Evolutionary conservation across 768 basidiomycete species (phyloP).

Genomic region (Hortiboletus campestris): DNA sequence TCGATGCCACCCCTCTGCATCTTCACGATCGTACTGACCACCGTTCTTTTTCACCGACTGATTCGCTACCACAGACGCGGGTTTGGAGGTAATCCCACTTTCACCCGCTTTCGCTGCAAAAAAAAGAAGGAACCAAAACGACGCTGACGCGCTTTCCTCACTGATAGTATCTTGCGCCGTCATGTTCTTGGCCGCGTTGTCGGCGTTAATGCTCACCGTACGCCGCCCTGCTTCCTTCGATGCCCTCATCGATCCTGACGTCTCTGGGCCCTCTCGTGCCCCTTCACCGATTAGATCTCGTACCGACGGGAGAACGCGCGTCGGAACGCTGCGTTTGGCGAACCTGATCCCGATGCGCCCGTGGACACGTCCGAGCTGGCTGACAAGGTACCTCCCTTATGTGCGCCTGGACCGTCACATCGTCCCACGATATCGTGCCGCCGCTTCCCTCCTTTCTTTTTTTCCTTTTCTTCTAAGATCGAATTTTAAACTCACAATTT

Average conservation of each 20-base stretch:
- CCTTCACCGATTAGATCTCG: conserved; percentile 43
- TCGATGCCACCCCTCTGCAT: background rate
- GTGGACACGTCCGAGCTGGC: conserved; percentile 66
- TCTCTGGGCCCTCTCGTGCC: too few species aligned
- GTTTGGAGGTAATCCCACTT: conserved; percentile 12
- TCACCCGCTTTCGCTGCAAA: background rate
- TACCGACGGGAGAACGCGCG: conserved; percentile 61
- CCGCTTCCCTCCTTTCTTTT: too few species aligned
- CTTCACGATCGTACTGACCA: background rate
- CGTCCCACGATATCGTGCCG: too few species aligned
- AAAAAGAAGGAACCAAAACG: background rate
- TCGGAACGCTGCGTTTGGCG: conserved; percentile 53
- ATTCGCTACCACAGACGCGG: conserved; percentile 11
- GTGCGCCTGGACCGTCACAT: background rate
- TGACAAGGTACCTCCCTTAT: conserved; percentile 38
- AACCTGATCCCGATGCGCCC: conserved; percentile 41
- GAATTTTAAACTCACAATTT: background rate
- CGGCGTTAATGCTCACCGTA: conserved; percentile 22
- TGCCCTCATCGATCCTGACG: background rate
- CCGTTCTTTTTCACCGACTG: too few species aligned
- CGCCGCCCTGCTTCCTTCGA: background rate
- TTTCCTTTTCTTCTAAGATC: background rate
- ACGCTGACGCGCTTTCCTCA: background rate
- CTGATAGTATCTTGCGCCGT: conserved; percentile 19
- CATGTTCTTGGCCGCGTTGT: conserved; percentile 23